Percentiles rank a stretch among this genome's conserved stretches.
Conservation (phyloP, 2,329 filamentous ascomycete species). For the Grosmannia serpens region DNA sequence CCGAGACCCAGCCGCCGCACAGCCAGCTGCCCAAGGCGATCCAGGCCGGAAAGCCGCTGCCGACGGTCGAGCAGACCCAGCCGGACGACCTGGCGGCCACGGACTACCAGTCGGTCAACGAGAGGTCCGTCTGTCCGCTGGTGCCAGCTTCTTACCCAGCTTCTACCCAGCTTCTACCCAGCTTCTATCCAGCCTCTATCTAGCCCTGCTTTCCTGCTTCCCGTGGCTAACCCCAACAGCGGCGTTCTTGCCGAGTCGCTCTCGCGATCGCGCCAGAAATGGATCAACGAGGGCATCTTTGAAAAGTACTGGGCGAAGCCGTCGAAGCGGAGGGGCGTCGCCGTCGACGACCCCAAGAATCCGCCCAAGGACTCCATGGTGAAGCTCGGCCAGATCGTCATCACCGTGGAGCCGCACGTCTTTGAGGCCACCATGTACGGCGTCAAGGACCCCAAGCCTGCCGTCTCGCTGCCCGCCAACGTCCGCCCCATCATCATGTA, state of each 20-base stretch:
- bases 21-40: slow-evolving; percentile 50
- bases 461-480: slow-evolving; percentile 26
- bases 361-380: slow-evolving; percentile 60
- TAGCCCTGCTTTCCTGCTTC: neutral
- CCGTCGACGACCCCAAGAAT: slow-evolving; percentile 53
- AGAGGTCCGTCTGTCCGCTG: slow-evolving; percentile 46
- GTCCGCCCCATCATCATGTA: slow-evolving; percentile 51
- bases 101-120: slow-evolving; percentile 63
- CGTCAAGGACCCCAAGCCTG: slow-evolving; percentile 52
- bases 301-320: slow-evolving; percentile 72
- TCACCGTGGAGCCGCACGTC: slow-evolving; percentile 70
- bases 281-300: slow-evolving; percentile 61
- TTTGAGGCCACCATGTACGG: slow-evolving; percentile 65
- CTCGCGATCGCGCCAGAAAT: slow-evolving; percentile 59
- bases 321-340: slow-evolving; percentile 52
- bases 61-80: slow-evolving; percentile 58
- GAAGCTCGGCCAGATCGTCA: slow-evolving; percentile 60
- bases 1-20: slow-evolving; percentile 24
- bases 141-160: too few relatives aligned
- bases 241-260: slow-evolving; percentile 66
- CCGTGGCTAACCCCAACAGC: slow-evolving; percentile 30
- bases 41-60: slow-evolving; percentile 54
- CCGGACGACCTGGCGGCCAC: slow-evolving; percentile 46
- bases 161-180: too few relatives aligned
- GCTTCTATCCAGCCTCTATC: too few relatives aligned